Percentiles rank a stretch among this genome's conserved stretches.
Evolutionary conservation across 139 green algal genomes (phyloP).

Genomic region (Volvox africanus): DNA sequence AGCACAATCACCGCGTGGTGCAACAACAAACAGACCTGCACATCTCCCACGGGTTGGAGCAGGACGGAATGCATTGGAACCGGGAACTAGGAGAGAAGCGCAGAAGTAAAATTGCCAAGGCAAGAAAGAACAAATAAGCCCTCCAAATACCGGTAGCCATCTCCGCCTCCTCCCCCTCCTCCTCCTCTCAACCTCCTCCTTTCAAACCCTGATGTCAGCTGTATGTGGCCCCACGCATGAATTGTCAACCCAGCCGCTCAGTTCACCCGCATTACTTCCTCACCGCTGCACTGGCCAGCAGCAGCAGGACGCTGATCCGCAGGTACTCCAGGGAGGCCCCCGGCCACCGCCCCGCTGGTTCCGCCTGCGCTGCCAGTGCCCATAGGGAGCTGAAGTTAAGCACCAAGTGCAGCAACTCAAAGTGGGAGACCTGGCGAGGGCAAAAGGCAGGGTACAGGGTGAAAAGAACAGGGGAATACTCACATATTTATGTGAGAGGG

Average conservation of each 20-base stretch:
- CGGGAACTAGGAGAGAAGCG: too few relatives aligned
- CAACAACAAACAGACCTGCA: slow-evolving; percentile 60
- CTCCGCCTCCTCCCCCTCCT: not conserved
- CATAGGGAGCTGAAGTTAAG: slow-evolving; percentile 81
- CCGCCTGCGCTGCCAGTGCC: slow-evolving; percentile 49
- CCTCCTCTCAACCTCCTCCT: not conserved
- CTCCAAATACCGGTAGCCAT: too few relatives aligned
- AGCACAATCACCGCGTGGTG: slow-evolving; percentile 61
- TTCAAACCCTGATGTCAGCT: too few relatives aligned
- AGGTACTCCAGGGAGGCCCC: slow-evolving; percentile 63
- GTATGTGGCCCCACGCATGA: too few relatives aligned
- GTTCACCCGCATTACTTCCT: not conserved
- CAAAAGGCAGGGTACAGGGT: too few relatives aligned
- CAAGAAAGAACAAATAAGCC: too few relatives aligned
- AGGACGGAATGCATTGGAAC: too few relatives aligned
- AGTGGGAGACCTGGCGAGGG: slow-evolving; percentile 51
- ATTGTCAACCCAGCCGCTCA: not conserved
- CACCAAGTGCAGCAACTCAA: slow-evolving; percentile 75
- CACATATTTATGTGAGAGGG: too few relatives aligned
- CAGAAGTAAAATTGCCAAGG: too few relatives aligned
- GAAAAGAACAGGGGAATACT: too few relatives aligned
- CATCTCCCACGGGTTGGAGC: too few relatives aligned
- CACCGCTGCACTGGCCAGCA: slow-evolving; percentile 19
- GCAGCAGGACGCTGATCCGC: slow-evolving; percentile 59
- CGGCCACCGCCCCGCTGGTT: not conserved